A percentile compares a stretch with the other conserved stretches of the same genome.
Evolutionary conservation across 352 stramenopile species (phyloP).

Genomic region (Pythium grandisporangium): DNA sequence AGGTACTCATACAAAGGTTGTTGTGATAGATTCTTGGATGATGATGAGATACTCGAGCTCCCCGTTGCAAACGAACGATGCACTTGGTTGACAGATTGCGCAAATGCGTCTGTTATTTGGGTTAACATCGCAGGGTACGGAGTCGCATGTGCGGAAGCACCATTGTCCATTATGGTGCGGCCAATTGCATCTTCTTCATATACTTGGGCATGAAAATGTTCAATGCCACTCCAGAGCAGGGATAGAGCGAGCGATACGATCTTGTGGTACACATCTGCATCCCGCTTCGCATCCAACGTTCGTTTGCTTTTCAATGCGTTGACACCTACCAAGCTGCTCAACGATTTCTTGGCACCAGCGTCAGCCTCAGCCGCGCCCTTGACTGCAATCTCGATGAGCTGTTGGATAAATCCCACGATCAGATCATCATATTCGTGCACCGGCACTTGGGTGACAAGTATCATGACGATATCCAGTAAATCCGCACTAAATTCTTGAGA

Average conservation of each 20-base stretch:
- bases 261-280: constrained; percentile 65
- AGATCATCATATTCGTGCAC: constrained; percentile 69
- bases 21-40: constrained; percentile 60
- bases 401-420: constrained; percentile 68
- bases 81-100: constrained; percentile 62
- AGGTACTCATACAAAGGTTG: constrained; percentile 67
- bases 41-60: constrained; percentile 24
- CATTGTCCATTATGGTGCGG: too few relatives aligned
- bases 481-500: constrained; percentile 59
- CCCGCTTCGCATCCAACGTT: constrained; percentile 36
- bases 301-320: neutral
- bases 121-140: constrained; percentile 18
- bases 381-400: constrained; percentile 59
- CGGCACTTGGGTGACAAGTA: constrained; percentile 65
- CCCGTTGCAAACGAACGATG: constrained; percentile 63
- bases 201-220: constrained; percentile 6
- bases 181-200: constrained; percentile 3
- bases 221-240: constrained; percentile 71
- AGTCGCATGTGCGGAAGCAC: too few relatives aligned
- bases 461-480: constrained; percentile 66
- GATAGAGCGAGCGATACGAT: constrained; percentile 62
- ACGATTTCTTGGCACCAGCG: constrained; percentile 59
- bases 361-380: constrained; percentile 70
- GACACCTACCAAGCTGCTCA: constrained; percentile 37
- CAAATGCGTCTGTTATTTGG: constrained; percentile 48